A percentile compares a stretch with the other conserved stretches of the same genome.
Evolutionary conservation across 2,329 filamentous ascomycete genomes (phyloP).

Genomic region (Penicillium sp.): DNA sequence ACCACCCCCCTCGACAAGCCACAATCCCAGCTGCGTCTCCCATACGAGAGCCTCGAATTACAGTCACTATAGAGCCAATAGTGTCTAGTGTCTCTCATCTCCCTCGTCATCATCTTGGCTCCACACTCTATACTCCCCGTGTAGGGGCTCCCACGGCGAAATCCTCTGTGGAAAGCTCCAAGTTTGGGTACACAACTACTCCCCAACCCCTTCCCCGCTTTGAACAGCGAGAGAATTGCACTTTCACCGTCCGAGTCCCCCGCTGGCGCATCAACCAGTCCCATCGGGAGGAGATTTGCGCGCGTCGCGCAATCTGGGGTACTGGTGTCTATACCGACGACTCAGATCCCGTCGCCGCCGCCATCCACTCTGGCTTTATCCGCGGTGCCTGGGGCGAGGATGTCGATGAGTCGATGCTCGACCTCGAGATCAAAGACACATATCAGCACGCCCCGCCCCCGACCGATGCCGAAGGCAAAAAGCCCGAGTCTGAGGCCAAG

Average conservation of each 20-base stretch:
- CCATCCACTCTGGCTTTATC: constrained; percentile 91
- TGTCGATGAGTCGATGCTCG: constrained; percentile 69
- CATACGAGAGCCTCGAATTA: constrained; percentile 62
- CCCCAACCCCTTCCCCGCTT: constrained; percentile 77
- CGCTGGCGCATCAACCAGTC: constrained; percentile 70
- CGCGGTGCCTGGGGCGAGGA: constrained; percentile 83
- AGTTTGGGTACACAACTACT: constrained; percentile 59
- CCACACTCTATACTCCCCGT: constrained; percentile 74
- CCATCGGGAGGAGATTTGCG: constrained; percentile 80
- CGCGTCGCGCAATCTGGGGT: constrained; percentile 81
- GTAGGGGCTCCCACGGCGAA: constrained; percentile 53
- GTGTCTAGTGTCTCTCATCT: constrained; percentile 69
- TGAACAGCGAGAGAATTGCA: constrained; percentile 80
- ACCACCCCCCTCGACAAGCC: constrained; percentile 30
- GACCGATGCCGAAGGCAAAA: constrained; percentile 35
- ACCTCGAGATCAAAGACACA: constrained; percentile 52
- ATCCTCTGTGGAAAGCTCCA: constrained; percentile 48
- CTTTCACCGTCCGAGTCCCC: constrained; percentile 83
- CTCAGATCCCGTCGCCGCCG: constrained; percentile 87
- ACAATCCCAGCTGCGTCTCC: constrained; percentile 29
- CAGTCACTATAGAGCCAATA: constrained; percentile 68
- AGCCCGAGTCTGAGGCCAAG: constrained; percentile 18
- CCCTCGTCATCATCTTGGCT: constrained; percentile 79
- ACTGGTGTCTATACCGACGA: constrained; percentile 95
- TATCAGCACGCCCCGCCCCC: constrained; percentile 46